Evolutionary conservation across 2,329 filamentous ascomycete species (phyloP), one percentile per base, ranked within the genome.

Genomic region (Fusarium sp.): DNA sequence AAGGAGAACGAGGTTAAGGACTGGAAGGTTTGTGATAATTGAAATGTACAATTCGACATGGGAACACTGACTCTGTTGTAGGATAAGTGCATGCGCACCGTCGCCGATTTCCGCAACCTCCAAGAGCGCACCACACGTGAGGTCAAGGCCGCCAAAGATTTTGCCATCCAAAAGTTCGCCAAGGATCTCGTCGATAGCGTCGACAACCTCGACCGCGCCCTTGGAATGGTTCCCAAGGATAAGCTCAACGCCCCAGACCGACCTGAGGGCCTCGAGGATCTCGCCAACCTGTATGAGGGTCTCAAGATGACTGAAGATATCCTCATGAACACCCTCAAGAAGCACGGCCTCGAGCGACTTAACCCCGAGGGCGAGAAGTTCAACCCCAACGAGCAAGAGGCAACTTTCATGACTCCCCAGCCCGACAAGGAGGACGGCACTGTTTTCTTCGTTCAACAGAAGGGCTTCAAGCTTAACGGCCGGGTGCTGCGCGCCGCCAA

Each of bases 61-160:
- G 35, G 27, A 44, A 55, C 60, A 35, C 62, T 72, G 22, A 74
- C 63, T 29, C 61, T 29, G 39, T 38, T 29, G 61, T 66, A 98
- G 96, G 96, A 98, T 85, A 96, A 94, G 86, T 97, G 94, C 84
- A 89, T 98, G 72, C 95, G 96, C 81, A 93, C 93, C 61, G 91
- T 98, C 73, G 96, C 96, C 84, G 96, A 99, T 79, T 98, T 97
- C 89, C 94, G 94, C 81, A 99, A 98, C 85, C 93, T 99, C 56
- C 95, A 98, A 86, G 94, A 98, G 80, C 94, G 96, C 80, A 97
- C 94, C 46, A 89, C 92, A 82, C 94, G 96, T 80, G 96, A 99
- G 76, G 92, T 97, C 81, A 93, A 96, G 83, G 84, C 89, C 25
- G 94, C 95, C 25, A 92, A 92, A 77, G 93, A 97, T 84, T 99